phyloP scores from a whole-genome alignment of 169 alveolate genomes.

The Babesia gibsoni region DNA sequence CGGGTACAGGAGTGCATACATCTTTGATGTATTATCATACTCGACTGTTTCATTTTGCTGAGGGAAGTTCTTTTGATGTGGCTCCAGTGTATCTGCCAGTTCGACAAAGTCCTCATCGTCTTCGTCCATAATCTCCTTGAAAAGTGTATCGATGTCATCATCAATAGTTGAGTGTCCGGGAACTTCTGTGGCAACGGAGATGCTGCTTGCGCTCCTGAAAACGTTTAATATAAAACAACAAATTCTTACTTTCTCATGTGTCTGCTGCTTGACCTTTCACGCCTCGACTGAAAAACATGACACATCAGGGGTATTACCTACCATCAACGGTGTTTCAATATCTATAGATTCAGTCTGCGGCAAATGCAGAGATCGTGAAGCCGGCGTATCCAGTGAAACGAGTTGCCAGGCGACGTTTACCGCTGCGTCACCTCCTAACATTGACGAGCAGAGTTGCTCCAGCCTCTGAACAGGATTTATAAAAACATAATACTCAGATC shows the following conservation, averaged over 20 bases:
- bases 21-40: constrained; percentile 16
- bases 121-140: constrained; percentile 35
- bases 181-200: neutral
- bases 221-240: neutral
- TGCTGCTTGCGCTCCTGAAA: neutral
- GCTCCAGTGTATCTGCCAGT: neutral
- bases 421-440: constrained; percentile 7
- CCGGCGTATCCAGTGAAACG: constrained; percentile 22
- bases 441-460: constrained; percentile 18
- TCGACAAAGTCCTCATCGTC: constrained; percentile 21
- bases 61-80: constrained; percentile 6
- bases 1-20: constrained; percentile 44
- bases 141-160: constrained; percentile 31
- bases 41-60: constrained; percentile 40
- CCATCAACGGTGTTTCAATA: constrained; percentile 1
- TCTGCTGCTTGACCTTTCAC: constrained; percentile 14
- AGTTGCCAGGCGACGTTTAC: constrained; percentile 30
- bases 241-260: neutral
- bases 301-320: neutral
- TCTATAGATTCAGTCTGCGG: neutral
- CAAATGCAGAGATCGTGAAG: neutral
- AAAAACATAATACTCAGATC: neutral
- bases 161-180: constrained; percentile 27
- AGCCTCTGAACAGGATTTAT: constrained; percentile 8
- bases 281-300: constrained; percentile 3